These are phyloP conservation scores for Anethum foeniculum DNA, from an alignment of 140 eudicot genomes.

Conservation along the genomic window DNA sequence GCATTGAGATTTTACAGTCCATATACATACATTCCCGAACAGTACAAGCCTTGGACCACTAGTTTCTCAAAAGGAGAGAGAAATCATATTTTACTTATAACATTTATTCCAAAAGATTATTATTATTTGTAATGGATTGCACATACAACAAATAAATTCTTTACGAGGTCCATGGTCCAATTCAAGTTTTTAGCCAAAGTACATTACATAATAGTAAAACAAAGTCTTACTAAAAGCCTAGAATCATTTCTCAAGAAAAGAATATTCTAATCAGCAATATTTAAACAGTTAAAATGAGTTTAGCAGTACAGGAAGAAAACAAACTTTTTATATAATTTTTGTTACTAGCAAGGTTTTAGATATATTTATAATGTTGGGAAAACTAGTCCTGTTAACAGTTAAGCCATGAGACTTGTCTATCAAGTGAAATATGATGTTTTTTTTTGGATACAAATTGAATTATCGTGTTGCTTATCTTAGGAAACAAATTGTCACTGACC, in stretches of 20 bases:
- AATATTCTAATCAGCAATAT: neutral
- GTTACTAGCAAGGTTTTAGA: neutral
- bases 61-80: neutral
- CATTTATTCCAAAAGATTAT: neutral
- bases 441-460: neutral
- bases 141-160: neutral
- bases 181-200: neutral
- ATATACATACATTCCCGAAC: neutral
- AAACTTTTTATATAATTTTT: neutral
- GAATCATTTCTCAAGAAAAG: neutral
- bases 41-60: neutral
- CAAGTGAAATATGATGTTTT: neutral
- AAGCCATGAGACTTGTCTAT: neutral
- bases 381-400: neutral
- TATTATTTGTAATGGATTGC: neutral
- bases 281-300: neutral
- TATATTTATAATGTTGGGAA: neutral
- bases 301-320: neutral
- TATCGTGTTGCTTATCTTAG: neutral
- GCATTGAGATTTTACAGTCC: neutral
- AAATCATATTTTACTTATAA: neutral
- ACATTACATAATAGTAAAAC: neutral
- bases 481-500: conserved; percentile 21
- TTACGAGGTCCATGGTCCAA: neutral
- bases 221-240: neutral